Percentiles rank a stretch among this genome's conserved stretches.
Evolutionary conservation across 306 rosid species (phyloP).

Genomic region (Fragaria iinumae): DNA sequence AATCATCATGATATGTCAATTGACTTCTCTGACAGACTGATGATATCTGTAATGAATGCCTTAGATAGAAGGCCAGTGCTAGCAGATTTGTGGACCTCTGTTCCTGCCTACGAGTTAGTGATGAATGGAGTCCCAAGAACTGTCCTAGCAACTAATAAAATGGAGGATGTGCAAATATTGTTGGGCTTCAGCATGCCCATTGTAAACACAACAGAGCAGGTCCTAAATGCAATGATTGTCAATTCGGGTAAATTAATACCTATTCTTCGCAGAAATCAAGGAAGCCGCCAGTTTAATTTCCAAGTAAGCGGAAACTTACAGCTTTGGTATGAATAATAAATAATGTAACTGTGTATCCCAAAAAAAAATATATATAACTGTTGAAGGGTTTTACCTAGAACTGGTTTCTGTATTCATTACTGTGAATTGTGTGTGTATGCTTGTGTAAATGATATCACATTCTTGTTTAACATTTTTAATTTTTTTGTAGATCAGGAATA

Average conservation of each 20-base stretch:
- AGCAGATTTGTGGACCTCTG: conserved; percentile 69
- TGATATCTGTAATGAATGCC: conserved; percentile 21
- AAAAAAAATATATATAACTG: background rate
- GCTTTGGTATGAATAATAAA: background rate
- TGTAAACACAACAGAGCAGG: conserved; percentile 52
- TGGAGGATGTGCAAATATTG: conserved; percentile 49
- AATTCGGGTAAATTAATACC: conserved; percentile 43
- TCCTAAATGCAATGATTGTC: conserved; percentile 43
- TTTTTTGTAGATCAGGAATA: conserved; percentile 47
- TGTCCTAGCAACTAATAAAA: conserved; percentile 53
- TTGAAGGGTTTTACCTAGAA: background rate
- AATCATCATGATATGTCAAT: background rate
- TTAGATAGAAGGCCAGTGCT: conserved; percentile 64
- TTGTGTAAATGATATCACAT: background rate
- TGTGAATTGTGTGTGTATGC: background rate
- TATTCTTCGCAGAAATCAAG: conserved; percentile 31
- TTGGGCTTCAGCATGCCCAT: conserved; percentile 59
- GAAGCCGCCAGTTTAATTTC: conserved; percentile 46
- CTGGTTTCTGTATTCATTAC: background rate
- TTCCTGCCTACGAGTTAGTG: conserved; percentile 57
- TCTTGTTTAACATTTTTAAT: background rate
- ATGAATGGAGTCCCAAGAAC: conserved; percentile 59
- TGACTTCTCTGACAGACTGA: background rate
- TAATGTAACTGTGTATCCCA: background rate
- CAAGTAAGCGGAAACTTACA: conserved; percentile 36